Evolutionary conservation across 2,329 filamentous ascomycete genomes (phyloP), one percentile per base, ranked within the genome.

Genomic region (Cercospora sp.): DNA sequence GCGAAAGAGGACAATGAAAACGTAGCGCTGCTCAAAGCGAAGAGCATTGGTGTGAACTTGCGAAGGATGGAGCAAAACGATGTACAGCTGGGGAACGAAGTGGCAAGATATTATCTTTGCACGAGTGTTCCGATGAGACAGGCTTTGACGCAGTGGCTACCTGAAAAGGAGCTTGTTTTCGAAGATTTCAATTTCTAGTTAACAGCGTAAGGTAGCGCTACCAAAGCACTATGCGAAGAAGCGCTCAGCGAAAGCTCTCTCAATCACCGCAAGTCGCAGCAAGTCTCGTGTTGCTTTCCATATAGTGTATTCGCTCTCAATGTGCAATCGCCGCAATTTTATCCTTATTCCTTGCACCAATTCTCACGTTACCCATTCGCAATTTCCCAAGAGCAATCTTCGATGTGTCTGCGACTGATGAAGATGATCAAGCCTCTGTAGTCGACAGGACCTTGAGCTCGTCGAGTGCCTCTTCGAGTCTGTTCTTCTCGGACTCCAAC

Each of bases 51-150:
- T 3, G 69, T 87, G 3, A 69, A 82, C 55, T 76, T 63, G 64
- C 79, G 87, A 36, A 81, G 87, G 60, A 76, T 89, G 30, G 65
- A 70, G 9, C 80, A 81, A 51, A 70, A 70, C 1, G 87, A 90
- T 77, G 31, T 87, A 7, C 74, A 77, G 16, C 66, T 77, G 6
- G 66, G 28, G 0, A 69, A 79, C 2, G 73, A 78, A 45, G 78
- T 79, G 3, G 74, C 79, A 10, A 83, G 77, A 55, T 90, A 86
- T 84, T 90, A 89, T 79, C 69, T 90, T 5, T 90, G 89, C 76
- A 85, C 86, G 0, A 83, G 85, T 0, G 79, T 81, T 20, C 71
- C 72, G 9, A 77, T 90, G 72, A 82, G 85, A 66, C 83, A 81
- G 62, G 74, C 80, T 18, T 72, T 89, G 18, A 64, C 83, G 64